phyloP scores from a whole-genome alignment of 495 filamentous ascomycete species.

The Lophiostoma macrostomum region DNA sequence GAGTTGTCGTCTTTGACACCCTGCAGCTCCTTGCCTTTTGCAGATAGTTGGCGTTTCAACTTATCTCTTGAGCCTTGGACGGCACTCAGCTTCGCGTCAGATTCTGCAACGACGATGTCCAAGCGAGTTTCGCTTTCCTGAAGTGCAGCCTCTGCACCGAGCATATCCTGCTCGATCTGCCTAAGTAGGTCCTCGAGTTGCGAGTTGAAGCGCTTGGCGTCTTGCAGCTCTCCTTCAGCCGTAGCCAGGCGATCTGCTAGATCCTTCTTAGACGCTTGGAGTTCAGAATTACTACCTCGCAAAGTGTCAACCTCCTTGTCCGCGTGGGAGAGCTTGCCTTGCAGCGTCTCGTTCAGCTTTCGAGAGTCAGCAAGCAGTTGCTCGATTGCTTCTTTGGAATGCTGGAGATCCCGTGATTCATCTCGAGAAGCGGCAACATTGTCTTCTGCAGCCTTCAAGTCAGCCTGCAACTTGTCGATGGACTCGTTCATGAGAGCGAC shows the following conservation, averaged over 20 bases:
- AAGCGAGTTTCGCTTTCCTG: constrained; percentile 26
- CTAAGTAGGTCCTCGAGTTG: constrained; percentile 23
- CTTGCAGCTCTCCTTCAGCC: constrained; percentile 27
- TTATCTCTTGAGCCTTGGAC: constrained; percentile 13
- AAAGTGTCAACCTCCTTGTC: not conserved
- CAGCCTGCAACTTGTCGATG: too few species aligned
- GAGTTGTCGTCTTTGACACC: constrained; percentile 22
- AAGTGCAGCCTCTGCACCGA: constrained; percentile 19
- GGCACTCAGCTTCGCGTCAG: constrained; percentile 20
- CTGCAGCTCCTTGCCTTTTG: constrained; percentile 25
- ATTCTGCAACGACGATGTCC: constrained; percentile 15
- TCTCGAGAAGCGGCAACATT: not conserved
- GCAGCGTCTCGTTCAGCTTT: not conserved
- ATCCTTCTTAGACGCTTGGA: constrained; percentile 20
- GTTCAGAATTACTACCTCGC: constrained; percentile 11
- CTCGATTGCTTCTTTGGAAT: constrained; percentile 7
- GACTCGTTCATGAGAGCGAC: too few species aligned
- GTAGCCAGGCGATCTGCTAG: constrained; percentile 10
- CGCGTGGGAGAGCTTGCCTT: constrained; percentile 1
- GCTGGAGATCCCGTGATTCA: not conserved
- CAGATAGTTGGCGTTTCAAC: constrained; percentile 23
- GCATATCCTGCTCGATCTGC: constrained; percentile 30
- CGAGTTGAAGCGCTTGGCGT: constrained; percentile 11
- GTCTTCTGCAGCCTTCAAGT: not conserved
- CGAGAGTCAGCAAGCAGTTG: not conserved